Conservation (phyloP, 805 yeast genomes). For the Clavispora santaluciae region DNA sequence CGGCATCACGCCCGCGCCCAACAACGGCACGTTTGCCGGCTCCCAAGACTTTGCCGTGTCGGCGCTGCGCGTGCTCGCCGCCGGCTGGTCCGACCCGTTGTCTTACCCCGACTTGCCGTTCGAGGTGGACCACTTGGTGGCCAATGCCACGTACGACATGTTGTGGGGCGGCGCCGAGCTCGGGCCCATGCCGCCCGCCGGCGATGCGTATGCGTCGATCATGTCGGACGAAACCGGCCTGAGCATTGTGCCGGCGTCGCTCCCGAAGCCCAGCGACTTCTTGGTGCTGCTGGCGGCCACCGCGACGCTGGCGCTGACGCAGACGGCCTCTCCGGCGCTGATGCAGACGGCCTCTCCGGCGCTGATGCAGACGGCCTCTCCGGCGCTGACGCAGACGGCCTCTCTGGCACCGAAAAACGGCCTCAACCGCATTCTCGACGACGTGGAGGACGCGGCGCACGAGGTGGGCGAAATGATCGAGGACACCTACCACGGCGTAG, state of each 20-base stretch:
- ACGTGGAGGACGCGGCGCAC: slow-evolving; percentile 13
- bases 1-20: slow-evolving; percentile 44
- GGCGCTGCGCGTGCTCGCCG: slow-evolving; percentile 25
- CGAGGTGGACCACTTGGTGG: slow-evolving; percentile 39
- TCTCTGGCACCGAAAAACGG: background rate
- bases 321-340: background rate
- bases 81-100: slow-evolving; percentile 44
- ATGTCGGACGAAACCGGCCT: slow-evolving; percentile 20
- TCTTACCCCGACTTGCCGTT: slow-evolving; percentile 50
- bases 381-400: background rate
- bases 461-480: slow-evolving; percentile 14
- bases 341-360: background rate
- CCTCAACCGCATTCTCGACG: slow-evolving; percentile 6
- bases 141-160: slow-evolving; percentile 50
- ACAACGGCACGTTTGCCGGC: slow-evolving; percentile 47
- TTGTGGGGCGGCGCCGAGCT: slow-evolving; percentile 24
- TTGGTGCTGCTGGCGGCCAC: background rate
- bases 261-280: slow-evolving; percentile 28
- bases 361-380: background rate
- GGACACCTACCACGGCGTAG: slow-evolving; percentile 14
- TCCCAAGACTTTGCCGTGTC: slow-evolving; percentile 17
- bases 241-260: slow-evolving; percentile 10
- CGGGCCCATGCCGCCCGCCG: slow-evolving; percentile 17
- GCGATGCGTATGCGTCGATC: slow-evolving; percentile 22
- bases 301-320: background rate